A percentile compares a stretch with the other conserved stretches of the same genome.
These are phyloP conservation scores for Clonostachys solani DNA, from an alignment of 2,329 filamentous ascomycete genomes.

Conservation along the genomic window DNA sequence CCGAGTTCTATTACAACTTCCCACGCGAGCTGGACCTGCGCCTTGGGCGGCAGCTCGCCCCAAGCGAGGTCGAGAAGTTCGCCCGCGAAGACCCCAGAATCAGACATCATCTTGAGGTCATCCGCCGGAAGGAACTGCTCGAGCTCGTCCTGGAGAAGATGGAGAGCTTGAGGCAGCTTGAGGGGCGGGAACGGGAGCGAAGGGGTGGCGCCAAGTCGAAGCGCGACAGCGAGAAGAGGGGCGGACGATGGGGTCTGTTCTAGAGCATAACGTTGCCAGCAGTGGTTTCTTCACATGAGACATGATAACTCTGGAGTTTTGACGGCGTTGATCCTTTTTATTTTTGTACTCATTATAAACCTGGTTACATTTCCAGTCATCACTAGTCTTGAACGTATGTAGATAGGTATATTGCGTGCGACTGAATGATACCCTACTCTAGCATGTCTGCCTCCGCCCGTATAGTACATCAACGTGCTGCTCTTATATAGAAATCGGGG, in stretches of 20 bases:
- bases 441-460: too few relatives aligned
- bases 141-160: constrained; percentile 95
- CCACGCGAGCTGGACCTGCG: constrained; percentile 85
- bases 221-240: constrained; percentile 28
- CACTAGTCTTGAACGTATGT: background rate
- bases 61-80: constrained; percentile 81
- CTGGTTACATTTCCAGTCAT: background rate
- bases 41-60: constrained; percentile 74
- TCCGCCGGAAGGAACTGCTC: constrained; percentile 84
- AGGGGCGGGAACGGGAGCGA: constrained; percentile 61
- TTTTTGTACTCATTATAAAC: background rate
- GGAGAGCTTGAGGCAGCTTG: constrained; percentile 81
- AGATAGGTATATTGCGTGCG: too few relatives aligned
- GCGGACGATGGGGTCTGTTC: constrained; percentile 46
- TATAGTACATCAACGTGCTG: too few relatives aligned
- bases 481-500: too few relatives aligned
- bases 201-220: constrained; percentile 8
- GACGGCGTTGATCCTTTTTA: background rate
- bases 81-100: constrained; percentile 92
- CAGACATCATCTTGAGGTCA: constrained; percentile 83
- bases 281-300: background rate
- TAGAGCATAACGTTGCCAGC: constrained; percentile 13
- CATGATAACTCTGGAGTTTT: constrained; percentile 1
- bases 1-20: constrained; percentile 98
- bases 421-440: too few relatives aligned